Percentiles rank a stretch among this genome's conserved stretches.
Evolutionary conservation across 768 basidiomycete species (phyloP).

Genomic region (Suillus americanus): DNA sequence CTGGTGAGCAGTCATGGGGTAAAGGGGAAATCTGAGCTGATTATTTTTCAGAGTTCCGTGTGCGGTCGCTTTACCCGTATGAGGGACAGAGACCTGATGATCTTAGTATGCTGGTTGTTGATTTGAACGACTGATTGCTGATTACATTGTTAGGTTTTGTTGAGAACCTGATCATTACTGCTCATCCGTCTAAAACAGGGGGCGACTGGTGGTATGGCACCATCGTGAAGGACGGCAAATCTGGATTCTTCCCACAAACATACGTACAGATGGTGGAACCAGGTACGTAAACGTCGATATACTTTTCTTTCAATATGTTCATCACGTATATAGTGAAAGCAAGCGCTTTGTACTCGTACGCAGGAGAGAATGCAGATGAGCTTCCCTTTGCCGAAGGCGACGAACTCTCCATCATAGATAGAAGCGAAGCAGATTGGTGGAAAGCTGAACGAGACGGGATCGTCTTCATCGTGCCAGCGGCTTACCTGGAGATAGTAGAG

Average conservation of each 20-base stretch:
- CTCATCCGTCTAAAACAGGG: constrained; percentile 81
- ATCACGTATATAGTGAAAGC: constrained; percentile 52
- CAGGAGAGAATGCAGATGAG: constrained; percentile 71
- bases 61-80: constrained; percentile 82
- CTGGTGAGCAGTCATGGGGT: constrained; percentile 41
- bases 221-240: constrained; percentile 56
- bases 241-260: constrained; percentile 88
- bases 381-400: constrained; percentile 86
- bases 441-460: constrained; percentile 86
- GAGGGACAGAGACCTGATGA: constrained; percentile 87
- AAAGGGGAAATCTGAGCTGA: constrained; percentile 5
- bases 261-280: constrained; percentile 76
- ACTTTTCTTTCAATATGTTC: constrained; percentile 2
- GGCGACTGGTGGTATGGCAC: constrained; percentile 96
- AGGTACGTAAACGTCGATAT: constrained; percentile 38
- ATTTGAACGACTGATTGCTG: background rate
- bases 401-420: constrained; percentile 74
- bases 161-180: constrained; percentile 74
- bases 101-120: constrained; percentile 51
- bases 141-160: constrained; percentile 57
- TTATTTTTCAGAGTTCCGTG: constrained; percentile 59
- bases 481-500: constrained; percentile 82
- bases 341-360: constrained; percentile 79
- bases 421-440: constrained; percentile 90
- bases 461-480: constrained; percentile 89